Evolutionary conservation across 768 basidiomycete genomes (phyloP), one percentile per base, ranked within the genome.

Genomic region (Termitomyces eurrhizus): DNA sequence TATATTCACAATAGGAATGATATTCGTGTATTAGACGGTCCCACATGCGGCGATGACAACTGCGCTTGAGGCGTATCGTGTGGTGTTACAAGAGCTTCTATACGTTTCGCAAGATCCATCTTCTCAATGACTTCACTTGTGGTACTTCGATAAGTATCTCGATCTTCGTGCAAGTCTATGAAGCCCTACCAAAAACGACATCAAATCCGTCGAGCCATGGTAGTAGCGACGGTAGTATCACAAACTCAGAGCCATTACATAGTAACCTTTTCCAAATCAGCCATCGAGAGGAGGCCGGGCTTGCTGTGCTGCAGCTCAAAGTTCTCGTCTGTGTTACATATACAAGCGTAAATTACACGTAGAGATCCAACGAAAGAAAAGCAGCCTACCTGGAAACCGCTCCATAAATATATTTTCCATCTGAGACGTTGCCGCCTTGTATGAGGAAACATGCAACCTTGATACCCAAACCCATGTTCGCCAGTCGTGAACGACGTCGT

Each of bases 361-460:
- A 2, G 77, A 80, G 62, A 69, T 18, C 2, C 29, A 21, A 82
- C 36, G 73, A 21, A 73, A 0, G 5, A 42, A 56, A 77, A 7
- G 33, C 55, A 64, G 74, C 56, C 49, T 21, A 90, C 90, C 85
- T 54, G 78, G 72, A 73, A 95, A 95, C 70, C 83, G 86, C 80
- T 50, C 93, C 93, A 66, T 93, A 95, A 70, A 93, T 92, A 21
- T 90, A 92, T 72, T 86, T 81, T 7, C 90, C 90, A 21, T 91
- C 90, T 0, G 87, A 81, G 62, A 93, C 92, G 73, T 94, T 92
- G 21, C 93, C 93, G 26, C 90, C 92, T 89, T 66, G 90, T 78
- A 53, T 87, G 82, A 70, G 94, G 90, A 77, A 94, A 89, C 3
- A 59, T 58, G 58, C 84, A 85, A 4, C 80, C 83, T 48, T 82